Evolutionary conservation across 1,284 basidiomycete genomes (phyloP).

Genomic region (Erythrobasidium hasegawianum): DNA sequence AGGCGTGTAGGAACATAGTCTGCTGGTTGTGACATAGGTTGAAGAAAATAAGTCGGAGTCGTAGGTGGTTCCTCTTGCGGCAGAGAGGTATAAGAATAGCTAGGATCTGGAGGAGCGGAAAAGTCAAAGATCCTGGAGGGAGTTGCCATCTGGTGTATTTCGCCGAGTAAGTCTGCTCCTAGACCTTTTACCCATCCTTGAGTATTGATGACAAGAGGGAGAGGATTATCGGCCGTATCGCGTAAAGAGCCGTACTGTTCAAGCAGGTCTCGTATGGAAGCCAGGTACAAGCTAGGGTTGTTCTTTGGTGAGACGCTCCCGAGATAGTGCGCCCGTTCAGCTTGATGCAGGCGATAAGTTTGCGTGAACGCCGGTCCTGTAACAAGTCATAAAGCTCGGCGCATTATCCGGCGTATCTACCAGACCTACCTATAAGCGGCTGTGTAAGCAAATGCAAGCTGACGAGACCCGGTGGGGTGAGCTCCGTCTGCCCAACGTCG

Average conservation of each 20-base stretch:
- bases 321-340: slow-evolving; percentile 67
- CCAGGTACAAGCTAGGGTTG: slow-evolving; percentile 73
- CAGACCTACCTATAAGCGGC: slow-evolving; percentile 71
- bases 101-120: background rate
- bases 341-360: slow-evolving; percentile 59
- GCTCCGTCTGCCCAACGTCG: slow-evolving; percentile 91
- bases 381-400: no score
- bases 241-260: slow-evolving; percentile 56
- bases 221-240: slow-evolving; percentile 37
- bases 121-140: slow-evolving; percentile 55
- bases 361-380: slow-evolving; percentile 82
- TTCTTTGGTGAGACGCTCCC: slow-evolving; percentile 74
- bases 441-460: slow-evolving; percentile 68
- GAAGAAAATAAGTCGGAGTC: no score
- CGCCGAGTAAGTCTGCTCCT: slow-evolving; percentile 71
- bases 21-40: slow-evolving; percentile 46
- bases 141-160: slow-evolving; percentile 64
- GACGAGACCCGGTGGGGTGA: slow-evolving; percentile 80
- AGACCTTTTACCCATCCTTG: slow-evolving; percentile 97
- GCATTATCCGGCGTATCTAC: no score
- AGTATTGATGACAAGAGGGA: slow-evolving; percentile 85
- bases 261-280: slow-evolving; percentile 63
- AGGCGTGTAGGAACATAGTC: slow-evolving; percentile 53
- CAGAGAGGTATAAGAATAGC: no score
- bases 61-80: no score